Base-by-base conservation (phyloP, 306 rosid genomes). In the Hippophae gyantsensis region DNA sequence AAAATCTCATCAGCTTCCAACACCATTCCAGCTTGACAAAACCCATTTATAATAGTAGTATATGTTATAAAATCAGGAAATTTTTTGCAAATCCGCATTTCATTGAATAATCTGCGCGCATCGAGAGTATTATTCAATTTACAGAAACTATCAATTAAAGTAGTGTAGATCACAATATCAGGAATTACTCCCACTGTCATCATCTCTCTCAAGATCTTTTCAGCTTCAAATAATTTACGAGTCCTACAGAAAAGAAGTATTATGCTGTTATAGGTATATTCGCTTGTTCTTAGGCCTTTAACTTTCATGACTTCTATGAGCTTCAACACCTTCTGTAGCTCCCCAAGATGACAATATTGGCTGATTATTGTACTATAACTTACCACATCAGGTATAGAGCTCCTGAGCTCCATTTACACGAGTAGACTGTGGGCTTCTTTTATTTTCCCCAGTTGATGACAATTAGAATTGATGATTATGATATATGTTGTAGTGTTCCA, bases 131-230 rank as follows among this genome's bases (percentile, higher is more conserved):
- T 79, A 57, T 86, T 86, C 54, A 70, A 77, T 71, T 77, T 84
- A 73, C 85, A 76, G 64, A 78, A 86, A 62, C 95, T 84, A 50
- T 75, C 76, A 43, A 86, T 74, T 63, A 86, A 73, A 72, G 94
- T 89, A 26, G 97, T 89, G 74, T 86, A 86, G 23, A 86, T 71
- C 5, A 80, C 95, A 48, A 78, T 78, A 73, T 89, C 97, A 52
- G 94, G 93, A 69, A 74, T 14, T 58, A 78, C 69, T 41, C 84
- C 71, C 41, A 57, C 69, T 32, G 63, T 68, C 46, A 23, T 60
- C 87, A 86, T 86, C 84, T 78, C 84, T 69, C 86, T 74, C 69
- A 84, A 57, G 40, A 84, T 76, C 55, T 61, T 43, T 75, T 84
- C 84, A 0, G 88, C 86, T 67, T 86, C 85, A 57, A 67, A 60